phyloP scores from a whole-genome alignment of 1,284 basidiomycete species.

The Leccinum proliferum region DNA sequence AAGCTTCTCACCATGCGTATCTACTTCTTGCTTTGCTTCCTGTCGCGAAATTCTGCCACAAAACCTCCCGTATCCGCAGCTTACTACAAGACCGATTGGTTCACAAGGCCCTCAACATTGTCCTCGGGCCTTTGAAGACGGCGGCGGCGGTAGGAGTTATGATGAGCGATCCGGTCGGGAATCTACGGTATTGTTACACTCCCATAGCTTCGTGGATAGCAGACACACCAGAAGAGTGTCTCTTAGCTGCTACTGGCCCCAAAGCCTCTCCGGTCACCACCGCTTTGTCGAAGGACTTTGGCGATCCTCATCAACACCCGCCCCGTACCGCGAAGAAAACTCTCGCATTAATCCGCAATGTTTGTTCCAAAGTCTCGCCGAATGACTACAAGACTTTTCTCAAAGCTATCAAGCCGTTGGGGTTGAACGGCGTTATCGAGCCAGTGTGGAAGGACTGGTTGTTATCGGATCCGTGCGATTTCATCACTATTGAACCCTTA shows the following conservation, averaged over 20 bases:
- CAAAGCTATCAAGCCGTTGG: not conserved
- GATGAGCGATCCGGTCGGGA: not conserved
- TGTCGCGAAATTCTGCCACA: not conserved
- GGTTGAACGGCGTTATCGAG: slow-evolving; percentile 6
- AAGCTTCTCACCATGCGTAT: not conserved
- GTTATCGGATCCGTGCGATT: slow-evolving; percentile 4
- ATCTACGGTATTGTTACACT: not conserved
- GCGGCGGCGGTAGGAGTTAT: not conserved
- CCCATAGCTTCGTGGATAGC: not conserved
- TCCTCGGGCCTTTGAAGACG: not conserved
- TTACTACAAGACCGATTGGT: not conserved
- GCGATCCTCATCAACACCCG: not conserved
- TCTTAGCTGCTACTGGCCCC: not conserved
- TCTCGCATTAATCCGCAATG: not conserved
- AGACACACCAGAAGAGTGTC: slow-evolving; percentile 5
- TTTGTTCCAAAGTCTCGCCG: not conserved
- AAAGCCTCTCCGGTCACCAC: slow-evolving; percentile 4
- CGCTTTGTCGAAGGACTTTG: slow-evolving; percentile 4
- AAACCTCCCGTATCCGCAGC: not conserved
- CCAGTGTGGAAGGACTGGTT: slow-evolving; percentile 12
- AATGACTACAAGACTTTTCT: slow-evolving; percentile 4
- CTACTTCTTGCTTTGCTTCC: not conserved
- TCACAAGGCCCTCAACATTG: not conserved
- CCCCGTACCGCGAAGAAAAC: slow-evolving; percentile 1
- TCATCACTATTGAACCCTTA: slow-evolving; percentile 4